These are phyloP conservation scores for Nicotiana paniculata DNA, from an alignment of 257 asterid species.

Conservation along the genomic window DNA sequence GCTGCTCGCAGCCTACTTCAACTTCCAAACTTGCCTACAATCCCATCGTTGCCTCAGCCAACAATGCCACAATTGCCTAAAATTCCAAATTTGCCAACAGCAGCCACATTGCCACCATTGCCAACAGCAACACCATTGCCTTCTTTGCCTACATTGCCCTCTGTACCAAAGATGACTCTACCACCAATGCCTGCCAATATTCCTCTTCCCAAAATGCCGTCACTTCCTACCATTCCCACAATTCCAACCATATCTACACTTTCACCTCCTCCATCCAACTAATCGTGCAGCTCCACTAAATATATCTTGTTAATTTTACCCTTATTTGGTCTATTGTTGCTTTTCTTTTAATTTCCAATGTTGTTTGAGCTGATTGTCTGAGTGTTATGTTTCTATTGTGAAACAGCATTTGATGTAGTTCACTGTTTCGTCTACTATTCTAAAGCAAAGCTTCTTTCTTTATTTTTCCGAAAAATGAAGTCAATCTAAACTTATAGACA, in stretches of 20 bases:
- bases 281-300: background rate
- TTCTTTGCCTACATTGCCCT: background rate
- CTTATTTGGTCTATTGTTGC: background rate
- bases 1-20: too few species aligned
- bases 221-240: background rate
- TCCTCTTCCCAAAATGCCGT: background rate
- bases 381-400: background rate
- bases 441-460: background rate
- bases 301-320: background rate
- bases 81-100: too few species aligned
- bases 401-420: background rate
- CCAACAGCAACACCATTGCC: background rate
- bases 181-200: background rate
- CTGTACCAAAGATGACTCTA: background rate
- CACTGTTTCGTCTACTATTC: too few species aligned
- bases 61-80: too few species aligned
- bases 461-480: too few species aligned
- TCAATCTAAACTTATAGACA: too few species aligned
- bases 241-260: background rate
- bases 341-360: background rate
- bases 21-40: too few species aligned
- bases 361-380: background rate
- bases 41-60: too few species aligned
- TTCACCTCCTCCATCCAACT: conserved; percentile 7
- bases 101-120: background rate